Evolutionary conservation across 2,329 filamentous ascomycete species (phyloP).

Genomic region (Penicillium sp.): DNA sequence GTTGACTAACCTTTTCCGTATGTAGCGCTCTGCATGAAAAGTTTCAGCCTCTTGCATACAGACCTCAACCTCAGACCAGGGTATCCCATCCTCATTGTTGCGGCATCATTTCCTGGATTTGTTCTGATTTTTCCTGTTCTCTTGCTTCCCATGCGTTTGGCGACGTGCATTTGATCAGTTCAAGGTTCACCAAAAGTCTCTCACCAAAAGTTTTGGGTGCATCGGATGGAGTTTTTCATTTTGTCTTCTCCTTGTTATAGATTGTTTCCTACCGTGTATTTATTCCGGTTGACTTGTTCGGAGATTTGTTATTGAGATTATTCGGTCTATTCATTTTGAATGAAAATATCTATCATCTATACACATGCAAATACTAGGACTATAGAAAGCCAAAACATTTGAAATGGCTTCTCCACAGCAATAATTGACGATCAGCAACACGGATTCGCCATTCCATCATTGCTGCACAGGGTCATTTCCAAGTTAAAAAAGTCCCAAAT

Average conservation of each 20-base stretch:
- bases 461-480: not conserved
- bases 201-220: conserved; percentile 17
- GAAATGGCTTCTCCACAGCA: not conserved
- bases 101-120: not conserved
- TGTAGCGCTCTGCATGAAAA: conserved; percentile 1
- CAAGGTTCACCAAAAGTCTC: conserved; percentile 8
- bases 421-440: not conserved
- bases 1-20: not conserved
- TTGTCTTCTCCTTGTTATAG: not conserved
- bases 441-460: not conserved
- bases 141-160: conserved; percentile 11
- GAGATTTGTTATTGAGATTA: too few species aligned
- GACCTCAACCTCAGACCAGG: conserved; percentile 12
- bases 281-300: too few species aligned
- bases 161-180: conserved; percentile 17
- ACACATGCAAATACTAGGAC: too few species aligned
- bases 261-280: conserved; percentile 1
- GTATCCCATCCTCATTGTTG: conserved; percentile 9
- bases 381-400: not conserved
- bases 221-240: conserved; percentile 12
- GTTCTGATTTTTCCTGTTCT: not conserved
- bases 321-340: too few species aligned
- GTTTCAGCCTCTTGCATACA: conserved; percentile 10
- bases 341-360: too few species aligned
- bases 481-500: not conserved